Base-by-base conservation (phyloP, 106 monocot species). In the Gastrodia elata region DNA sequence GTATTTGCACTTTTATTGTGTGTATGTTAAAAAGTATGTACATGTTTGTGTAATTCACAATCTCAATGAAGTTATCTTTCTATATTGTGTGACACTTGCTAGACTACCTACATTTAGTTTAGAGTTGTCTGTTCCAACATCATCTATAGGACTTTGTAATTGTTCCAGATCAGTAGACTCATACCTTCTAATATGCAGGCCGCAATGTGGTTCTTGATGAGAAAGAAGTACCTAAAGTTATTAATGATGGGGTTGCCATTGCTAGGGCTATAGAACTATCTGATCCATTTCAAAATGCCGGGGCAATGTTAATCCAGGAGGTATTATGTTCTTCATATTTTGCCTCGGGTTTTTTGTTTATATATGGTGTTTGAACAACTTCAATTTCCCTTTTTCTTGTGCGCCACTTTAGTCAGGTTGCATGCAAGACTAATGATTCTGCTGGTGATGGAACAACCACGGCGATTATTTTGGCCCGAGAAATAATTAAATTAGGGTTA, bases 241-340 rank as follows among this genome's bases (percentile, higher is more conserved):
- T 98, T n/a, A 98, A 93, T 76, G 97, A 98, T 87, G 97, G 97
- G 14, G 88, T 91, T 28, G 91, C 97, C 34, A 98, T 98, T 75
- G 97, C 93, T 75, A 75, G 71, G 37, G 90, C 90, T 27, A 93
- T 98, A 72, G 88, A 88, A 72, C 86, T 98, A 40, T 59, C 82
- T 44, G 87, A 98, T 86, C 65, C 90, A 49, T 74, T 93, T 78
- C 88, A 98, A 72, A 93, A 98, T 82, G 79, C 84, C 39, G 97
- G 93, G 68, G 88, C 88, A 35, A 76, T 72, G 75, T 75, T 98
- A 33, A 74, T 98, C 71, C 87, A 83, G 82, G 97, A 98, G 90
- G 97, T 98, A 18, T 69, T 72, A 73, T 36, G 40, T 76, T 9
- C 43, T 25, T 30, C 30, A 71, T 68, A 30, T 20, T 75, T 72